A percentile compares a stretch with the other conserved stretches of the same genome.
These are phyloP conservation scores for Fusarium fujikuroi DNA, from an alignment of 2,329 filamentous ascomycete species.

Conservation along the genomic window DNA sequence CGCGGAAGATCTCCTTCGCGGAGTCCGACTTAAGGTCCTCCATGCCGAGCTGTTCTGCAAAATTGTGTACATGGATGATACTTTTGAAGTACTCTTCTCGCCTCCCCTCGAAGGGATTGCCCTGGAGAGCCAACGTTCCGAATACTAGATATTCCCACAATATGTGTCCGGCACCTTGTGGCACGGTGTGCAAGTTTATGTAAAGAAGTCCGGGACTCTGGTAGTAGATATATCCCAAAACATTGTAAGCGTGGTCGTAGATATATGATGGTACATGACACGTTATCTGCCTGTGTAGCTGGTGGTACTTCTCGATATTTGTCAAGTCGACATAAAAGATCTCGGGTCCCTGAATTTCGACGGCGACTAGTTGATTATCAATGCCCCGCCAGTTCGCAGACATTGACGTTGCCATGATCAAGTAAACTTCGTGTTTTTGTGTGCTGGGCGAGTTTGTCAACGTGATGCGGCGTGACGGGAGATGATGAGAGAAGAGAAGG, in stretches of 20 bases:
- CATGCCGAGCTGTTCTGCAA: neutral
- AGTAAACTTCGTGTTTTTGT: neutral
- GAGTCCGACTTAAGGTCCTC: neutral
- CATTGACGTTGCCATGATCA: neutral
- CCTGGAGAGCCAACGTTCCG: neutral
- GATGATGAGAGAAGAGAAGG: too few relatives aligned
- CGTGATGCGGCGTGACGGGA: too few relatives aligned
- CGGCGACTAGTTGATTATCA: neutral
- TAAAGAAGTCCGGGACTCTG: neutral
- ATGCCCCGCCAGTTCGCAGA: fast-evolving
- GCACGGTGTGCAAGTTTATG: neutral
- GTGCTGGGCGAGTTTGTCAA: neutral
- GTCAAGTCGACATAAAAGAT: too few relatives aligned
- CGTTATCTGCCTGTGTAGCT: neutral
- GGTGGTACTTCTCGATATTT: neutral
- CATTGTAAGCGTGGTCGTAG: neutral
- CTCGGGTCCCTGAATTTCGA: neutral
- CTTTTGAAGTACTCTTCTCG: neutral
- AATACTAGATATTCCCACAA: neutral
- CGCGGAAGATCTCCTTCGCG: neutral
- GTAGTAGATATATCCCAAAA: neutral
- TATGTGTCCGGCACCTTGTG: neutral
- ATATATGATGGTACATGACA: neutral
- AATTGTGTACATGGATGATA: neutral
- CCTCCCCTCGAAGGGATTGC: too few relatives aligned